Conservation (phyloP, 2,329 filamentous ascomycete genomes). For the Alternaria burnsii region DNA sequence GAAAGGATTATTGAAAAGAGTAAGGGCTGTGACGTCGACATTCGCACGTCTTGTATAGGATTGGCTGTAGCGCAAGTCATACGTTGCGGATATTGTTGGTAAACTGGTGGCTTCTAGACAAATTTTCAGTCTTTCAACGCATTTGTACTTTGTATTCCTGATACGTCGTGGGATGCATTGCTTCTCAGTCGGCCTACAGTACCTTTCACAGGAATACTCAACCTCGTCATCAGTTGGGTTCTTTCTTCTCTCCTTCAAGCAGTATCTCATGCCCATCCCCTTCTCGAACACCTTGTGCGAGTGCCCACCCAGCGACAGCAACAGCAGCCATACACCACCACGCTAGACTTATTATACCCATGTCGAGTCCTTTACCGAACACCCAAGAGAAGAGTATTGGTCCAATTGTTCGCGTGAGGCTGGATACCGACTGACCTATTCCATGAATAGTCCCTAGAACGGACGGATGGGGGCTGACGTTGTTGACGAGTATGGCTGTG, state of each 20-base stretch:
- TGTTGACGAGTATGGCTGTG: constrained; percentile 61
- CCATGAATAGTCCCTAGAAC: constrained; percentile 67
- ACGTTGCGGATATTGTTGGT: neutral
- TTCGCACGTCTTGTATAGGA: neutral
- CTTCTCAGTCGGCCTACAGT: neutral
- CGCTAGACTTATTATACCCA: constrained; percentile 65
- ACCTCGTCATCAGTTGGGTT: neutral
- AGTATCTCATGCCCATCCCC: constrained; percentile 72
- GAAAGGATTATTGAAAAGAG: neutral
- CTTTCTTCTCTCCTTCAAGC: constrained; percentile 57
- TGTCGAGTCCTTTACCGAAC: constrained; percentile 66
- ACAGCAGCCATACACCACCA: constrained; percentile 66
- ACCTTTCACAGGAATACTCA: fast-evolving
- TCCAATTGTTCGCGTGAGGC: constrained; percentile 66
- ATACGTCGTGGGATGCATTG: neutral
- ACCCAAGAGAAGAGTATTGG: constrained; percentile 68
- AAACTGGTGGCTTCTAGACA: neutral
- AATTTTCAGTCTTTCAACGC: neutral
- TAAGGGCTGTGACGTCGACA: neutral
- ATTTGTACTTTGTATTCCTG: fast-evolving
- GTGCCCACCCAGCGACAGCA: constrained; percentile 59
- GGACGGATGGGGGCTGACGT: constrained; percentile 62
- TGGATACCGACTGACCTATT: constrained; percentile 67
- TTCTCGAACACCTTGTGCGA: constrained; percentile 66
- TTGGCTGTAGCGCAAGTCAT: neutral